Evolutionary conservation across 352 stramenopile species (phyloP), one percentile per base, ranked within the genome.

Genomic region (Globisporangium rhizosaccharum): DNA sequence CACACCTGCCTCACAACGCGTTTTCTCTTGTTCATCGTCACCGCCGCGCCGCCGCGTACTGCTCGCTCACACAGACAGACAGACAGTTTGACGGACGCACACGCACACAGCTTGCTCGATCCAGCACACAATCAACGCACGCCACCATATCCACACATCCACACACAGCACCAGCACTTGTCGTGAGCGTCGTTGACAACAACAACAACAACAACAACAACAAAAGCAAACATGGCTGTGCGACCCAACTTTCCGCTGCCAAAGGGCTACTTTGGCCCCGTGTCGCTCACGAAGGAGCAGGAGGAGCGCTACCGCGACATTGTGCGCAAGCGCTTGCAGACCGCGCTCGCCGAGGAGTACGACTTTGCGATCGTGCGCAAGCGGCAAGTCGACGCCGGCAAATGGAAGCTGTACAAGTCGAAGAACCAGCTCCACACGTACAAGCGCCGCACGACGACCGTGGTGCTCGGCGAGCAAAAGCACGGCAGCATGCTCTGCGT

Each of bases 341-440:
- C 50, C 9, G 60, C 48, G 60, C 46, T 66, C 47, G 18, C 46
- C 12, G 60, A 62, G 25, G 60, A 66, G 54, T 49, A 53, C 54
- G 60, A 66, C 36, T 62, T 66, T 47, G 33, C 28, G 36, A 25
- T 56, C 39, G 26, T 39, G 14, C 59, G 53, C 28, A 41, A 53
- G 10, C 60, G 60, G 8, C 62, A 74, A 2, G 57, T 85, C 9
- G 66, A 85, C 61, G 49, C 59, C 4, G 52, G 47, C 3, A 72
- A 86, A 51, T 89, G 79, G 79, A 82, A 82, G 45, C 56, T 68
- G 25, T 59, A 75, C n/a, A 72, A 71, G 33, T 65, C 62, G 39
- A 73, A 74, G 58, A 39, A 63, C 18, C 49, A 68, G 11, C 53
- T 88, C 49, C 73, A 79, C 20, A 69, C 84, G 50, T 86, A 75